Evolutionary conservation across 73 alveolate genomes (phyloP), one percentile per base, ranked within the genome.

Genomic region (Paramecium pentaurelia): DNA sequence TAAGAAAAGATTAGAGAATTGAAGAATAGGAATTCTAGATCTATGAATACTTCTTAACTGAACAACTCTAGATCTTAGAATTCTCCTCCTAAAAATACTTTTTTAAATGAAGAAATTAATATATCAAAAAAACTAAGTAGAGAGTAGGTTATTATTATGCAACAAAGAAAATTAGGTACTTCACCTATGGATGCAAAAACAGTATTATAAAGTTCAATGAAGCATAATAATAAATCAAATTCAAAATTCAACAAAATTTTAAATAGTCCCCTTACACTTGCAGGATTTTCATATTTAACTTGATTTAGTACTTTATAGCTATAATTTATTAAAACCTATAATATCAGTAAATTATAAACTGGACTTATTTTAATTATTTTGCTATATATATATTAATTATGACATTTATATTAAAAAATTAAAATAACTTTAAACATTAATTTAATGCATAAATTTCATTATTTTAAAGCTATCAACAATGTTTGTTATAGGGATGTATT

Each of bases 41-140:
- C 84, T 3, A 32, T 64, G 20, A 64, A 64, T 28, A 64, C 84
- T 64, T 64, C 84, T 64, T 64, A 64, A 64, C 28, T 64, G 47
- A 64, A 64, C 28, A 64, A 64, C 12, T 64, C 84, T 34, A 22
- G 84, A 28, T 64, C 84, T 64, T 34, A 64, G 28, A 64, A 64
- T 64, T 73, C 87, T 37, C 87, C 87, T n/a, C 60, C 60, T 22
- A 73, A 40, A 36, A 73, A 73, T 73, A 34, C 87, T 16, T 73
- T 37, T 37, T 12, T 73, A 4, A 73, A 73, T 73, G 87, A 73
- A 44, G 87, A 73, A 38, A 73, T 73, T 4, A 73, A 73, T 14
- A 12, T 36, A 16, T 73, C 87, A 5, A 34, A 68, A 20, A 73
- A 73, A 38, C 2, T 34, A 12, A 34, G 87, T 34, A 8, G 84